These are phyloP conservation scores for Scheffersomyces titani DNA, from an alignment of 1,139 yeast species.

Conservation along the genomic window DNA sequence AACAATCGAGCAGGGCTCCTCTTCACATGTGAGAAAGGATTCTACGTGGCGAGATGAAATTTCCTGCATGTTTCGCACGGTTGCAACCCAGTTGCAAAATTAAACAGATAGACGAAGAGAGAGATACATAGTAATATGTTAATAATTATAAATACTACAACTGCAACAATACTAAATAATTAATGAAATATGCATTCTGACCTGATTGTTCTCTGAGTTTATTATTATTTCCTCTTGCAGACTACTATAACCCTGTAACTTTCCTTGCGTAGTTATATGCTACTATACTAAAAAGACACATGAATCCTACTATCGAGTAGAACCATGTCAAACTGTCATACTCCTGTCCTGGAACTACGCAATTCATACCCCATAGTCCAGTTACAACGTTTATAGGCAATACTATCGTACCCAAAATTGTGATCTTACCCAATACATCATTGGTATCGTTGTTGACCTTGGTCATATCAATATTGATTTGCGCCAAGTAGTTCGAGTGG, in stretches of 20 bases:
- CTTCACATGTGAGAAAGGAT: neutral
- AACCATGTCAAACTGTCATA: conserved; percentile 79
- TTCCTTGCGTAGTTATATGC: conserved; percentile 46
- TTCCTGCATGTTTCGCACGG: neutral
- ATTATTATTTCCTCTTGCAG: neutral
- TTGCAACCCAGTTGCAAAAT: neutral
- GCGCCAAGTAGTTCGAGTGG: conserved; percentile 94
- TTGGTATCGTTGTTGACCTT: conserved; percentile 96
- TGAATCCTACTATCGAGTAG: conserved; percentile 43
- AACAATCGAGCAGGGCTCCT: neutral
- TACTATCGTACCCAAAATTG: conserved; percentile 92
- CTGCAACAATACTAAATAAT: neutral
- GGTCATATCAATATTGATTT: conserved; percentile 95
- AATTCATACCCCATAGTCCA: conserved; percentile 99
- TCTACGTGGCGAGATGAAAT: neutral
- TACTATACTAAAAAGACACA: conserved; percentile 38
- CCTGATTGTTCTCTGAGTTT: neutral
- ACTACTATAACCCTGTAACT: conserved; percentile 39
- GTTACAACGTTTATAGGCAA: conserved; percentile 92
- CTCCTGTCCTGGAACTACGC: conserved; percentile 91
- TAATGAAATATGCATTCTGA: neutral
- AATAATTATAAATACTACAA: neutral
- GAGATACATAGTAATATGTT: too few species aligned
- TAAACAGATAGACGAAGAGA: neutral
- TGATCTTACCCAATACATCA: conserved; percentile 90